A percentile compares a stretch with the other conserved stretches of the same genome.
These are phyloP conservation scores for Lecanicillium sp. DNA, from an alignment of 2,329 filamentous ascomycete species.

Conservation along the genomic window DNA sequence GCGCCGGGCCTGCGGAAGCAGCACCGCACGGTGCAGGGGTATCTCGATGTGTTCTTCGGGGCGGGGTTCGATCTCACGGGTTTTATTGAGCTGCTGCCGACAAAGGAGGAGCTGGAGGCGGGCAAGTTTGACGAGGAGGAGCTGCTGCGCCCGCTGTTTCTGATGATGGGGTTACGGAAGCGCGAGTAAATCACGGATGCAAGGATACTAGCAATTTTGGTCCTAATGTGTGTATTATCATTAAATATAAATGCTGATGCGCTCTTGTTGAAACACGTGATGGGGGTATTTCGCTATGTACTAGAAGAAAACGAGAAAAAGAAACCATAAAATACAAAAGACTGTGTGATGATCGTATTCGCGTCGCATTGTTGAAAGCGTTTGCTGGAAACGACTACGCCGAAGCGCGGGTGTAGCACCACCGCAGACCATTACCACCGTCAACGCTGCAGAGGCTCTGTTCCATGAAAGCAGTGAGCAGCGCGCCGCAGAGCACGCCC, in stretches of 20 bases:
- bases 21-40: conserved; percentile 38
- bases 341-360: no score
- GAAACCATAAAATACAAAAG: not conserved
- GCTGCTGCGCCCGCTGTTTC: conserved; percentile 29
- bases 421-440: conserved; percentile 17
- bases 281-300: conserved; percentile 9
- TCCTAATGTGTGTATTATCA: no score
- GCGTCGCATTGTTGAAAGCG: conserved; percentile 10
- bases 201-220: not conserved
- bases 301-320: not conserved
- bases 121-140: conserved; percentile 27
- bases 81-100: conserved; percentile 33
- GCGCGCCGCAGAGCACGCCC: conserved; percentile 22
- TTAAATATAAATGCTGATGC: no score
- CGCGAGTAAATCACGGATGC: not conserved
- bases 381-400: no score
- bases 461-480: conserved; percentile 23
- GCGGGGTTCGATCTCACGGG: conserved; percentile 32
- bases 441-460: conserved; percentile 18
- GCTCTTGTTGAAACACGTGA: no score
- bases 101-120: conserved; percentile 23
- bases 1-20: conserved; percentile 38
- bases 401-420: conserved; percentile 20
- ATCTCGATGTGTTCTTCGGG: conserved; percentile 31
- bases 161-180: conserved; percentile 24